Evolutionary conservation across 1,284 basidiomycete genomes (phyloP), one percentile per base, ranked within the genome.

Genomic region (Irpex sp.): DNA sequence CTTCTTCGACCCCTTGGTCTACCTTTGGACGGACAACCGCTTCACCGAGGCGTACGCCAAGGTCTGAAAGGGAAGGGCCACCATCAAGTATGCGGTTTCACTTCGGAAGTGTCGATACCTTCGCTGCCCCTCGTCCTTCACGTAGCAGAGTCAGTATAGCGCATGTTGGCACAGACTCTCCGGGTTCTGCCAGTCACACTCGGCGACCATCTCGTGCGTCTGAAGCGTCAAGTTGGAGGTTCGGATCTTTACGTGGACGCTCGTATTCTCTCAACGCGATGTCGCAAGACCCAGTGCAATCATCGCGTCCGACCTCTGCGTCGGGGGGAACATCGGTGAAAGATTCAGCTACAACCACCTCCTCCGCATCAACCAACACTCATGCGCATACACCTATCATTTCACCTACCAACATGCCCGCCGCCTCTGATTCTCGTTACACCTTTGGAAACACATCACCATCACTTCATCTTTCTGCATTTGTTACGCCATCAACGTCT

Each of bases 381-480:
- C 70, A 65, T 59, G 64, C 67, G 44, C 70, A 64, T 60, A 75
- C 71, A 1, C 71, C 71, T 57, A 62, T 62, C 60, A 62, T 58
- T 21, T 64, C 66, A 60, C 13, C 44, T 31, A 57, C 56, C 67
- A 38, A 63, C 57, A 34, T 66, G 34, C 76, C 76, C 64, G 52
- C 59, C 31, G 19, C 52, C 34, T 36, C 54, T 11, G 17, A 13
- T 34, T 78, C 78, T 47, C 77, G 77, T 6, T 72, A 71, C 61
- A 82, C 79, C 0, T 78, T 79, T 60, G 80, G 79, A 4, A 64
- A 71, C 37, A 76, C 72, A 9, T 78, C 79, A 36, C 76, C 77
- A 61, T 64, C 67, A 8, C 13, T 56, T 64, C 69, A 67, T 37
- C 55, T 58, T 36, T 68, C 72, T 37, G 69, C 67, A 48, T 66